A percentile compares a stretch with the other conserved stretches of the same genome.
Conservation (phyloP, 2,329 filamentous ascomycete genomes). For the Apiospora pterosperma region DNA sequence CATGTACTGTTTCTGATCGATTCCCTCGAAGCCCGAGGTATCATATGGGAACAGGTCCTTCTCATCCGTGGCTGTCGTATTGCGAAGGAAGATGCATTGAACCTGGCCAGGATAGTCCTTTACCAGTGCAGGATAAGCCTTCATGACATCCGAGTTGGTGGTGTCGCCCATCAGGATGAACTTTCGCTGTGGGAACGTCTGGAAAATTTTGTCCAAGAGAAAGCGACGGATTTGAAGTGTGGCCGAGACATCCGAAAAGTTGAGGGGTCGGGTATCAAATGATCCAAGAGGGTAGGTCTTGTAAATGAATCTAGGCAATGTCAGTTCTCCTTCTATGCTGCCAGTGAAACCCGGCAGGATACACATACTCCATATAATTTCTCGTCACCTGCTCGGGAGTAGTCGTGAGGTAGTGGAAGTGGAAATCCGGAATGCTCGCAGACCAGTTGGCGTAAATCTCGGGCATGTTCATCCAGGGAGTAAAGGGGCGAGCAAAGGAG, state of each 20-base stretch:
- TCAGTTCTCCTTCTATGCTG: neutral
- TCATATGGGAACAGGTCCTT: conserved; percentile 72
- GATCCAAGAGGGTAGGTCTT: conserved; percentile 72
- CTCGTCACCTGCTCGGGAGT: conserved; percentile 75
- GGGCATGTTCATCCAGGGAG: conserved; percentile 76
- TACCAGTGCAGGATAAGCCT: conserved; percentile 57
- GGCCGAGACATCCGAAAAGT: conserved; percentile 73
- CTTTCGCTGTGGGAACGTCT: conserved; percentile 70
- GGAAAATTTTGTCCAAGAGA: conserved; percentile 68
- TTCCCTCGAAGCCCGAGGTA: conserved; percentile 64
- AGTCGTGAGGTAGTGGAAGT: conserved; percentile 81
- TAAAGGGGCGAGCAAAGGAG: conserved; percentile 69
- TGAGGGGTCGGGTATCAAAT: conserved; percentile 74
- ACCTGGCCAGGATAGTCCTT: conserved; percentile 67
- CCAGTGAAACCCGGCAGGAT: neutral
- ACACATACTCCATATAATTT: conserved; percentile 65
- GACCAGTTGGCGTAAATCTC: conserved; percentile 76
- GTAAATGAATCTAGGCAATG: conserved; percentile 60
- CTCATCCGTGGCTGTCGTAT: conserved; percentile 66
- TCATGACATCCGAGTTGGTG: conserved; percentile 74
- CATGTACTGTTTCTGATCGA: conserved; percentile 70
- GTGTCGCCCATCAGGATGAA: conserved; percentile 77
- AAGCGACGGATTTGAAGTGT: conserved; percentile 69
- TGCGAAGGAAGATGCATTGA: conserved; percentile 74
- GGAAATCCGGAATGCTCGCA: conserved; percentile 59